These are phyloP conservation scores for Entomortierella lignicola DNA, from an alignment of 192 early-diverging fungal genomes.

Conservation along the genomic window DNA sequence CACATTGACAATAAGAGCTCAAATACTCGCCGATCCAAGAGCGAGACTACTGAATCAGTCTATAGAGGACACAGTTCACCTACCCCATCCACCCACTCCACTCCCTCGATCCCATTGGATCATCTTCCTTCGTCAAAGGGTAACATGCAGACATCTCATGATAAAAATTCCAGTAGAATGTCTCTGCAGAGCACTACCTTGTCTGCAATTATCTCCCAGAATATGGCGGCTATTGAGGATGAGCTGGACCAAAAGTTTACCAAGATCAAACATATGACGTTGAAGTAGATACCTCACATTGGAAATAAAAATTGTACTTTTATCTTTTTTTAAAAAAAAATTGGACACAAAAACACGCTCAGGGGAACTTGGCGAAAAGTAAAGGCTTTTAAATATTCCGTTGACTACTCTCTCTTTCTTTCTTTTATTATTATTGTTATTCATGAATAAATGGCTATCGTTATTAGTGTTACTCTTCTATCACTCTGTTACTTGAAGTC, in stretches of 20 bases:
- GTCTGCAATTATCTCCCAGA: too few relatives aligned
- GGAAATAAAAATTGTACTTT: too few relatives aligned
- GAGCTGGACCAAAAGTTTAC: background rate
- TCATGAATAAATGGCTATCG: too few relatives aligned
- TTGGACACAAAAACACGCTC: too few relatives aligned
- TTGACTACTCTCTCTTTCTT: background rate
- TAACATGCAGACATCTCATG: too few relatives aligned
- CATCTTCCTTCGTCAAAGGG: background rate
- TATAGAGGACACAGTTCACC: background rate
- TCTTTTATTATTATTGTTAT: background rate
- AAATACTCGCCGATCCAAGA: background rate
- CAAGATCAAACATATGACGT: background rate
- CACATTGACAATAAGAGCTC: background rate
- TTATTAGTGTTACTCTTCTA: too few relatives aligned
- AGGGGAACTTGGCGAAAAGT: too few relatives aligned
- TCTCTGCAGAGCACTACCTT: too few relatives aligned
- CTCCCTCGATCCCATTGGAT: background rate
- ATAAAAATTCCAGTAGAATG: too few relatives aligned
- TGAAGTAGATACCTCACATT: background rate
- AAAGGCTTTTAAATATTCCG: too few relatives aligned
- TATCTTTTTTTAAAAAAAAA: too few relatives aligned
- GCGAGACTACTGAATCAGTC: background rate
- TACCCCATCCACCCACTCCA: background rate
- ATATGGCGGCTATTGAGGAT: too few relatives aligned
- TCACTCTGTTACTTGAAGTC: constrained; percentile 21